Conservation (phyloP, 2,329 filamentous ascomycete genomes). For the Hypomyces perniciosus region DNA sequence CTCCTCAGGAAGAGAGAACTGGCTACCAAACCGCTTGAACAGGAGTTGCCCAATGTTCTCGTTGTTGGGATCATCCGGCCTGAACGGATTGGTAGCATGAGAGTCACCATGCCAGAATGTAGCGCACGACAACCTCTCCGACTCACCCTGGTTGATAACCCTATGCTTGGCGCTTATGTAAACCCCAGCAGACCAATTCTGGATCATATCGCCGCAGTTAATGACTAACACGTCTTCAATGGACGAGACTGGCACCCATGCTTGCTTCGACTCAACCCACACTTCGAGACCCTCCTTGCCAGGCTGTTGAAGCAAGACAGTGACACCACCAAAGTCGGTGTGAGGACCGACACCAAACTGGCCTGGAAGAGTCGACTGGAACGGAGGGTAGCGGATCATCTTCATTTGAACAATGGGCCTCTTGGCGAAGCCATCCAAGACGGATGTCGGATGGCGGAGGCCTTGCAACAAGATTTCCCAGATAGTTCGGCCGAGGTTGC, state of each 20-base stretch:
- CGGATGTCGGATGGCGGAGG: neutral
- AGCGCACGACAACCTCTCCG: conserved; percentile 16
- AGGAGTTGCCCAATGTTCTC: conserved; percentile 20
- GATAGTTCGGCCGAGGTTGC: conserved; percentile 18
- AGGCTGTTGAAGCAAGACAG: conserved; percentile 25
- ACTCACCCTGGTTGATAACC: conserved; percentile 22
- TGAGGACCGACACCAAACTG: conserved; percentile 23
- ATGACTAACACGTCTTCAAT: conserved; percentile 29
- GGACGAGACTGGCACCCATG: conserved; percentile 26
- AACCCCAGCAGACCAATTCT: conserved; percentile 24
- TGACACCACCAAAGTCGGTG: conserved; percentile 26
- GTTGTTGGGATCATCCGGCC: conserved; percentile 13
- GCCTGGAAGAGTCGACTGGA: neutral
- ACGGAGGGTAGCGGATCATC: conserved; percentile 20
- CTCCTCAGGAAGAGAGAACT: conserved; percentile 6
- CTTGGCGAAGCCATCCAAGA: conserved; percentile 18
- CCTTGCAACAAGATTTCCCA: conserved; percentile 22
- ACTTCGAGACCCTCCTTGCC: conserved; percentile 25
- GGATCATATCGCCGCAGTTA: conserved; percentile 33
- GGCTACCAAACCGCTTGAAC: conserved; percentile 17
- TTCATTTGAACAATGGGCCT: conserved; percentile 17
- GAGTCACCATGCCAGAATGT: conserved; percentile 24
- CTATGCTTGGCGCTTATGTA: conserved; percentile 26
- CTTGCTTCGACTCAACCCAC: conserved; percentile 20
- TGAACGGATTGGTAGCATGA: conserved; percentile 20